These are phyloP conservation scores for Teunomyces panamensis DNA, from an alignment of 805 yeast species.

Conservation along the genomic window DNA sequence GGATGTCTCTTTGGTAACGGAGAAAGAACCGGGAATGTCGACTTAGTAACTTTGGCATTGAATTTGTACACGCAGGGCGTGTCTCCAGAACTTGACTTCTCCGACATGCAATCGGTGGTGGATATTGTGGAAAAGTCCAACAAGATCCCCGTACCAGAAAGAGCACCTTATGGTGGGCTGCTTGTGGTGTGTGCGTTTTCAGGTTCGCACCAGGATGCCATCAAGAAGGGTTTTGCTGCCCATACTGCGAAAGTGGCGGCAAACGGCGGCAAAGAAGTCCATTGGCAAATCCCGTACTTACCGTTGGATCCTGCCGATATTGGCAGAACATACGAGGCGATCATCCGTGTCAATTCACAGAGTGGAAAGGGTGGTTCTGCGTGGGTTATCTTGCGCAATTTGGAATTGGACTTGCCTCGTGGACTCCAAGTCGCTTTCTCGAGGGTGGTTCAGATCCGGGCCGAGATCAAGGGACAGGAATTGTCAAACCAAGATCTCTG, in stretches of 20 bases:
- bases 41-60: slow-evolving; percentile 72
- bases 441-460: slow-evolving; percentile 62
- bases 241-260: slow-evolving; percentile 40
- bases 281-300: slow-evolving; percentile 76
- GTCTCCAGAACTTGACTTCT: slow-evolving; percentile 66
- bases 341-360: slow-evolving; percentile 83
- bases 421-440: slow-evolving; percentile 77
- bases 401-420: slow-evolving; percentile 80
- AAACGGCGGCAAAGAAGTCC: slow-evolving; percentile 32
- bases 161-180: slow-evolving; percentile 83
- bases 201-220: slow-evolving; percentile 88
- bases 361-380: slow-evolving; percentile 90
- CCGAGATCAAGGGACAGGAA: slow-evolving; percentile 73
- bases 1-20: slow-evolving; percentile 86
- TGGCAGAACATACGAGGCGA: slow-evolving; percentile 90
- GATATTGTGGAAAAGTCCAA: slow-evolving; percentile 77
- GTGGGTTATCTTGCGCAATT: slow-evolving; percentile 73
- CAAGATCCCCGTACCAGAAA: slow-evolving; percentile 72
- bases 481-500: slow-evolving; percentile 62
- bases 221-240: slow-evolving; percentile 70
- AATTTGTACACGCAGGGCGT: slow-evolving; percentile 80
- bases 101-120: slow-evolving; percentile 62
- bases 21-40: slow-evolving; percentile 86
- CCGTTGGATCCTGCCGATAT: slow-evolving; percentile 84
- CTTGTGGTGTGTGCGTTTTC: slow-evolving; percentile 80